These are phyloP conservation scores for Geotrichum candidum DNA, from an alignment of 1,139 yeast genomes.

Conservation along the genomic window DNA sequence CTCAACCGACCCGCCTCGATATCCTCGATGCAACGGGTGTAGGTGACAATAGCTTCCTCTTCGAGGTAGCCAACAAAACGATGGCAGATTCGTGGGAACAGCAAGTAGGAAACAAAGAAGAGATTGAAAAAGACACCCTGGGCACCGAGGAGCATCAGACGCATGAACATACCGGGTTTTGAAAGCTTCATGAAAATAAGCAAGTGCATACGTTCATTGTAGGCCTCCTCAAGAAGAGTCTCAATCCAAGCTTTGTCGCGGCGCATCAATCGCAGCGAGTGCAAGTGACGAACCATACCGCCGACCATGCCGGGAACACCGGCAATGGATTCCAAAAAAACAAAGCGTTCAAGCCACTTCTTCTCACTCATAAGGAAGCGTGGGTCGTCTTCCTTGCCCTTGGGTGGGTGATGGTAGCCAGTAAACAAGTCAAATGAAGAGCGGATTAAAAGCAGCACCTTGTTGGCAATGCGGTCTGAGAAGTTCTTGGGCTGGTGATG, in stretches of 20 bases:
- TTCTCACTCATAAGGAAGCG: slow-evolving; percentile 53
- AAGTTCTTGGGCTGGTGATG: slow-evolving; percentile 49
- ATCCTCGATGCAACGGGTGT: slow-evolving; percentile 56
- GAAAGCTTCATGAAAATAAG: slow-evolving; percentile 63
- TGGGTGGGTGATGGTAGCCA: slow-evolving; percentile 54
- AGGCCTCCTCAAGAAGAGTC: slow-evolving; percentile 68
- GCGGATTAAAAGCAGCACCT: slow-evolving; percentile 44
- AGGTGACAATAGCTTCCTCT: slow-evolving; percentile 73
- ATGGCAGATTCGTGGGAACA: slow-evolving; percentile 62
- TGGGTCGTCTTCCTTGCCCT: slow-evolving; percentile 40
- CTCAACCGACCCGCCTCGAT: slow-evolving; percentile 48
- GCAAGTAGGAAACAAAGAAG: slow-evolving; percentile 56
- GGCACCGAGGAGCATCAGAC: slow-evolving; percentile 51
- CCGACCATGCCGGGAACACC: slow-evolving; percentile 81
- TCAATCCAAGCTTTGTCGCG: slow-evolving; percentile 76
- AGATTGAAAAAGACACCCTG: slow-evolving; percentile 68
- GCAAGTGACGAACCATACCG: slow-evolving; percentile 60
- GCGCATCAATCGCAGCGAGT: slow-evolving; percentile 52
- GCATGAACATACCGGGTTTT: slow-evolving; percentile 57
- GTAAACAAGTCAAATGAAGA: slow-evolving; percentile 54
- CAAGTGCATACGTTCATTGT: slow-evolving; percentile 74
- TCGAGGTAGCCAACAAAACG: slow-evolving; percentile 74
- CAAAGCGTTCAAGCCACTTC: slow-evolving; percentile 63
- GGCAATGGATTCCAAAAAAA: slow-evolving; percentile 67
- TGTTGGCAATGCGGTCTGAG: slow-evolving; percentile 51